Evolutionary conservation across 1,284 basidiomycete species (phyloP).

Genomic region (Amylostereum areolatum): DNA sequence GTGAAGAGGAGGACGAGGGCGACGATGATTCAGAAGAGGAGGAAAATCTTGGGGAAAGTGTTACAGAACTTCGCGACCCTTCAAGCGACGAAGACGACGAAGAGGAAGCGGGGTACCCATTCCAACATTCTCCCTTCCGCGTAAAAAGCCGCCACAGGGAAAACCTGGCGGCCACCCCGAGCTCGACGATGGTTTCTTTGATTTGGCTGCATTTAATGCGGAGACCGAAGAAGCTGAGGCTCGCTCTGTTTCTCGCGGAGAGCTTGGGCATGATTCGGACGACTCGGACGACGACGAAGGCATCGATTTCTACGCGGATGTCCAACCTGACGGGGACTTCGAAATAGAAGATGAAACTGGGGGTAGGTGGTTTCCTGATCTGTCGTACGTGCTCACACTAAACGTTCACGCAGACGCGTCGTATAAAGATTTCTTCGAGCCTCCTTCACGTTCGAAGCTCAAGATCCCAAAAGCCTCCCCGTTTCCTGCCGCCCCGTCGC

Average conservation of each 20-base stretch:
- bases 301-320: constrained; percentile 68
- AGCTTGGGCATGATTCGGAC: constrained; percentile 48
- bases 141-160: constrained; percentile 4
- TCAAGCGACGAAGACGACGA: constrained; percentile 43
- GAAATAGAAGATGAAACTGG: neutral
- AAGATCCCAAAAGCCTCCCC: constrained; percentile 12
- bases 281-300: constrained; percentile 50
- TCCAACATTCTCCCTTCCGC: neutral
- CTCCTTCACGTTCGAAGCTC: constrained; percentile 32
- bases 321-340: constrained; percentile 26
- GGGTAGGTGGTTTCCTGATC: neutral
- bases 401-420: constrained; percentile 38
- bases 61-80: constrained; percentile 41
- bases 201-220: constrained; percentile 84
- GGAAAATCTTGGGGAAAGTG: constrained; percentile 30
- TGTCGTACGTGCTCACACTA: constrained; percentile 1
- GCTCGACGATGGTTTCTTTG: constrained; percentile 94
- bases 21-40: constrained; percentile 26
- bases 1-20: constrained; percentile 26
- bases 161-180: constrained; percentile 40
- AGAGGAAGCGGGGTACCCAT: constrained; percentile 18
- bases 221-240: constrained; percentile 82
- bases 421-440: constrained; percentile 73
- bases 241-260: constrained; percentile 53
- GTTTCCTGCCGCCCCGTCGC: constrained; percentile 6